phyloP scores from a whole-genome alignment of 768 basidiomycete species.

The Rhodotorula sphaerocarpa region DNA sequence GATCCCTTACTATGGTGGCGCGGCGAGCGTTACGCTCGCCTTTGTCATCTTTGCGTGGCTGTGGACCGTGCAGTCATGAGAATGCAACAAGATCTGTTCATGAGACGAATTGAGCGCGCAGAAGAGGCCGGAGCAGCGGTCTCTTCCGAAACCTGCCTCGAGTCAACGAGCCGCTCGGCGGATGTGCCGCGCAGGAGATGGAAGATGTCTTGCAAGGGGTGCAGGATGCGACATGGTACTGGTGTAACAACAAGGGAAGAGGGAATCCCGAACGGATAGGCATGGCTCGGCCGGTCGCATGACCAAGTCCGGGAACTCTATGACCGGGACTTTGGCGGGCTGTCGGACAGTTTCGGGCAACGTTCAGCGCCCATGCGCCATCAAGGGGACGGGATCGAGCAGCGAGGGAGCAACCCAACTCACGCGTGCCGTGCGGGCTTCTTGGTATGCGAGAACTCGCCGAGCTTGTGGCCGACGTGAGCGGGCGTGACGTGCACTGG shows the following conservation, averaged over 20 bases:
- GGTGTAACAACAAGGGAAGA: too few species aligned
- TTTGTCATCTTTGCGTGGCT: slow-evolving; percentile 78
- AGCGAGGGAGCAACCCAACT: background rate
- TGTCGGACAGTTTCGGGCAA: background rate
- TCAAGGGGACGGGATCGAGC: background rate
- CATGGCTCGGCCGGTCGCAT: too few species aligned
- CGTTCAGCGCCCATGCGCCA: too few species aligned
- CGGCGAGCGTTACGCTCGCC: slow-evolving; percentile 74
- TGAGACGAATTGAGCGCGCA: too few species aligned
- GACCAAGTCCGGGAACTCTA: too few species aligned
- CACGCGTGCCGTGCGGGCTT: background rate
- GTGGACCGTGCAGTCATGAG: slow-evolving; percentile 52
- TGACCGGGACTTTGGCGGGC: background rate
- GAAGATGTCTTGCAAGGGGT: too few species aligned
- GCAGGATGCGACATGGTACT: too few species aligned
- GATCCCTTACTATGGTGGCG: slow-evolving; percentile 89
- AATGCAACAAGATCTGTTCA: background rate
- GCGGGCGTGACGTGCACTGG: slow-evolving; percentile 85
- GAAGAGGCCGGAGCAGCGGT: too few species aligned
- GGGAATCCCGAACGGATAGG: too few species aligned
- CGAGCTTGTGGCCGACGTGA: slow-evolving; percentile 97
- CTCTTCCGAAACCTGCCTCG: too few species aligned
- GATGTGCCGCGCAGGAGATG: too few species aligned
- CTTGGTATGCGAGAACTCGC: slow-evolving; percentile 57
- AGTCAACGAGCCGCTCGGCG: too few species aligned